phyloP scores from a whole-genome alignment of 306 rosid genomes.

The Cyamopsis tetragonoloba region DNA sequence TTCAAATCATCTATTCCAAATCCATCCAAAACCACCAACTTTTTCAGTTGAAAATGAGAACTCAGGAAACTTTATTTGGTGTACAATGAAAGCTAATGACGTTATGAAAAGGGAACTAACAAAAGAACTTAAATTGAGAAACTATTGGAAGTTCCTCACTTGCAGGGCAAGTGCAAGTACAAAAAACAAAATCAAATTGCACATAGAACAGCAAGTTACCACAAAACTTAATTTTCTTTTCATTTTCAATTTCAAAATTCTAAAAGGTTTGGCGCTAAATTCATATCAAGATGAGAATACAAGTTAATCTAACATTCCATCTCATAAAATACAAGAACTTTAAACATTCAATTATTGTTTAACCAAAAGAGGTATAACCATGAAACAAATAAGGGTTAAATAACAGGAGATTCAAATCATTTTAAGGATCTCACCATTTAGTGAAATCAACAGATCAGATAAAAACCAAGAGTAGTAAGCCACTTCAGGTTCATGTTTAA shows the following conservation, averaged over 20 bases:
- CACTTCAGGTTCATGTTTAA: not conserved
- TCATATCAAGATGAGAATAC: conserved; percentile 5
- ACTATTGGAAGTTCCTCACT: too few relatives aligned
- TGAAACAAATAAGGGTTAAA: not conserved
- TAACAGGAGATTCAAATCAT: not conserved
- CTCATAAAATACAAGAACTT: conserved; percentile 9
- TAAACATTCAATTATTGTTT: not conserved
- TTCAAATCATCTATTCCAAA: too few relatives aligned
- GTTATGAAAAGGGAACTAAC: too few relatives aligned
- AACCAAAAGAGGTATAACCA: conserved; percentile 3
- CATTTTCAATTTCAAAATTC: not conserved
- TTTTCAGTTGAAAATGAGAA: too few relatives aligned
- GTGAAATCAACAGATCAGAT: conserved; percentile 32
- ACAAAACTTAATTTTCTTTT: not conserved
- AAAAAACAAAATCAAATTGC: conserved; percentile 18
- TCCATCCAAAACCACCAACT: too few relatives aligned
- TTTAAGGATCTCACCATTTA: not conserved
- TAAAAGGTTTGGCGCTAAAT: not conserved
- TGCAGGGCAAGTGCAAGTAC: conserved; percentile 1
- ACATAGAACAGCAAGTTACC: conserved; percentile 9
- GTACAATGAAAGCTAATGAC: too few relatives aligned
- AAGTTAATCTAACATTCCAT: not conserved
- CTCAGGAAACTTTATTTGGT: too few relatives aligned
- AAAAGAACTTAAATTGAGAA: too few relatives aligned
- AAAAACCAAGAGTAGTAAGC: conserved; percentile 25